Conservation (phyloP, 73 alveolate species). For the Paramecium primaurelia region DNA sequence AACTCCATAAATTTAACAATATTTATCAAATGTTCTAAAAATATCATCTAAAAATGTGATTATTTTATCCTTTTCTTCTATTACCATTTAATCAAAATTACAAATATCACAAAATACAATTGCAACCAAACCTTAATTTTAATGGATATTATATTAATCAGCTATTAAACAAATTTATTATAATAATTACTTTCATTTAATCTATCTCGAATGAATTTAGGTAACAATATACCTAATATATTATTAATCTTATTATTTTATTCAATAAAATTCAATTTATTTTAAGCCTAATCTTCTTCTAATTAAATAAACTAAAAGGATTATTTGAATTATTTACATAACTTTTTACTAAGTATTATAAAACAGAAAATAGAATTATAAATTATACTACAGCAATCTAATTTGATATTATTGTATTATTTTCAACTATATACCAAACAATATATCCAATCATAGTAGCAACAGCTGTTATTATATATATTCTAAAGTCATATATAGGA, state of each 20-base stretch:
- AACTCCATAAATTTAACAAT: slow-evolving; percentile 37
- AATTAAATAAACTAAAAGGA: background rate
- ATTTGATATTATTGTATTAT: background rate
- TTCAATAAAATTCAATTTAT: slow-evolving; percentile 31
- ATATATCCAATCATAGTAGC: background rate
- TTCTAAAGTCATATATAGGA: background rate
- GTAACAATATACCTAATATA: slow-evolving; percentile 35
- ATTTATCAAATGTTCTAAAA: slow-evolving; percentile 49
- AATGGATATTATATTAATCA: slow-evolving; percentile 46
- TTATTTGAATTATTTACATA: background rate
- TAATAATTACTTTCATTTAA: slow-evolving; percentile 24
- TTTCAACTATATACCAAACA: background rate
- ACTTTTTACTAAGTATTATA: background rate
- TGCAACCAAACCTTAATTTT: slow-evolving; percentile 35
- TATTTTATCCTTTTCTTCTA: slow-evolving; percentile 33
- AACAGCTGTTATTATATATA: background rate
- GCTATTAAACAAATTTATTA: background rate
- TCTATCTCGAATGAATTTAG: slow-evolving; percentile 42
- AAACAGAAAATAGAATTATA: background rate
- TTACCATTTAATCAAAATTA: slow-evolving; percentile 39
- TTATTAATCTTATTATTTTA: slow-evolving; percentile 39
- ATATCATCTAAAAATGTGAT: slow-evolving; percentile 39
- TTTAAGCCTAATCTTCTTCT: slow-evolving; percentile 22
- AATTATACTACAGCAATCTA: background rate
- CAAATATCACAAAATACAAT: slow-evolving; percentile 58